Evolutionary conservation across 805 yeast species (phyloP), one percentile per base, ranked within the genome.

Genomic region (Saccharomycopsis selenospora): DNA sequence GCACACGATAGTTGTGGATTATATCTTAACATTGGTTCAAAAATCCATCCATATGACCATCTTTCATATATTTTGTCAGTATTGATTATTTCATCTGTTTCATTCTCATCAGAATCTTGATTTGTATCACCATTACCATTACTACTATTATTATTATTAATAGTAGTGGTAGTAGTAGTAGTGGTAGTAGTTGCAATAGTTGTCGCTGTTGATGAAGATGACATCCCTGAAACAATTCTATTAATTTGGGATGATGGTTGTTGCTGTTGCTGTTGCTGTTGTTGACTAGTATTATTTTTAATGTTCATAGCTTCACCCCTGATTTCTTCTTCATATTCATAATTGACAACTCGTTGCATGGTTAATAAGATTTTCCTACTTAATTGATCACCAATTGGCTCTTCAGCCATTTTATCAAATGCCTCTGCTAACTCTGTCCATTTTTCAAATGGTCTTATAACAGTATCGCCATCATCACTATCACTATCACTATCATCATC

Each of bases 1-100:
- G 73, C 66, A 59, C 77, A 74, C 0, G 80, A 73, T 2, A 79
- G 64, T 8, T 70, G 66, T 3, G 77, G 77, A 58, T 82, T 80
- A 48, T 66, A 64, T 22, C 68, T 69, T 17, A 82, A 57, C 49
- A 80, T 66, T 36, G 72, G 66, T 53, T 77, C 82, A 59, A 82
- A 79, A 1, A 68, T 66, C 61, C 59, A 59, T 48, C 66, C 69
- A 6, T 66, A 59, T 33, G 73, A 67, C 65, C 77, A 68, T 48
- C 62, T 65, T 42, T 69, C 67, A 57, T 77, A 74, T 13, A 82
- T 68, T 43, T 63, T 66, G 54, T 79, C 82, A 1, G 82, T 75
- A 5, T 76, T 71, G 10, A 72, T 56, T 11, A 65, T 57, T 5
- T 56, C 54, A 5, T 64, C 57, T n/a, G n/a, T 26, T 33, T 33